Evolutionary conservation across 2,329 filamentous ascomycete species (phyloP), one percentile per base, ranked within the genome.

Genomic region (Chaetomium globosum): DNA sequence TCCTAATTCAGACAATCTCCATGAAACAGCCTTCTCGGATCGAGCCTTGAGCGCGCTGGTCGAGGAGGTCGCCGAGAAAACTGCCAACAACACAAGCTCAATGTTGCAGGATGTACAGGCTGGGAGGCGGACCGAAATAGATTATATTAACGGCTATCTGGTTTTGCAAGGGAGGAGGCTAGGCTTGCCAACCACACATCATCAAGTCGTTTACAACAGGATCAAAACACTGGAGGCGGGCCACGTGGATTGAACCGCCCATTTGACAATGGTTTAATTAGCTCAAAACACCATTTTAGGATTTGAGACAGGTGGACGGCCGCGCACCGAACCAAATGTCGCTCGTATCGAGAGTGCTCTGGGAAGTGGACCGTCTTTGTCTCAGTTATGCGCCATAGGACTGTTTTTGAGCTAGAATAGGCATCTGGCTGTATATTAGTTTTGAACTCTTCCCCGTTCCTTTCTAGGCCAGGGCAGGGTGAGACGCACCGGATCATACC

Each of bases 71-170:
- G 74, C 71, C 3, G 21, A 64, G 3, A 67, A 64, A 39, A 77
- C 75, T 2, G 69, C 65, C 0, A 53, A 68, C 36, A 78, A 78
- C 56, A 71, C 62, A 10, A 77, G 75, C 63, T 74, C 73, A 4
- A 78, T 78, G 77, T 59, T 76, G 10, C 75, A 77, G 63, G 76
- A 78, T 68, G 70, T 74, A 19, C 55, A 19, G 33, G 60, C 33
- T 12, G 53, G 52, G 6, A 33, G 59, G n/a, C 33, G 8, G 30
- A 71, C 67, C 12, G 69, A 69, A 58, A 67, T 69, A 39, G 63
- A 66, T 21, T 69, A 65, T 28, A 70, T 71, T 46, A 67, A 67
- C 49, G 67, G 67, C 21, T 70, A 67, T 36, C 28, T 70, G 2
- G 62, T 64, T 9, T 9, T 16, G 2, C 23, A 67, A 21, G 65